Evolutionary conservation across 1,284 basidiomycete species (phyloP), one percentile per base, ranked within the genome.

Genomic region (Omphalotus olearius): DNA sequence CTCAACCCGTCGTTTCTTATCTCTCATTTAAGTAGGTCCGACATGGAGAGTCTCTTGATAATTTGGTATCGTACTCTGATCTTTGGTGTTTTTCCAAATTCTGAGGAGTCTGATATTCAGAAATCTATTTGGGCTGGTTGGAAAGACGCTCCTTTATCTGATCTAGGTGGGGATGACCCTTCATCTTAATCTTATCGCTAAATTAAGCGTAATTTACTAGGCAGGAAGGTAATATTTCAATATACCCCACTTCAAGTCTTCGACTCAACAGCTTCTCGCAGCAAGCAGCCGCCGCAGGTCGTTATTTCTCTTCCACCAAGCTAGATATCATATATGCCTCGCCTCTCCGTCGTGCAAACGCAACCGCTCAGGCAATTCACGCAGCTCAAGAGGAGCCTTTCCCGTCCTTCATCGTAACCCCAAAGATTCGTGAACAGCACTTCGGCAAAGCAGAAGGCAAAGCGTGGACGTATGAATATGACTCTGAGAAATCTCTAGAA

Each of bases 241-340:
- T 9, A 39, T 45, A 5, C 37, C 51, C 20, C 11, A 47, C 26
- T 33, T 43, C 0, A 48, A 28, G 35, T 45, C 18, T 38, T 14
- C 6, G 9, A 37, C 33, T 44, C 20, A 38, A 25, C 16, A 14
- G 25, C 39, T n/a, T 28, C 30, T 33, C 13, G 14, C 52, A 86
- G 82, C 90, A 92, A 85, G 89, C 90, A 1, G 75, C 76, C 56
- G 88, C 89, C 1, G 67, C 85, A 6, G 90, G 81, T 2, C 62
- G 72, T 53, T 79, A 74, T n/a, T 75, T 91, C 47, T 69, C 78
- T 13, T 62, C 66, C 18, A 81, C 75, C 3, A 71, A 63, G 2
- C 74, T 91, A 62, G 71, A 76, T 33, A 76, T 80, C 36, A 85
- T 94, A 57, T 86, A 89, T 65, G 74, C 86, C 3, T 92, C 89